Conservation (phyloP, 495 filamentous ascomycete genomes). For the Aspergillus cristatus region DNA sequence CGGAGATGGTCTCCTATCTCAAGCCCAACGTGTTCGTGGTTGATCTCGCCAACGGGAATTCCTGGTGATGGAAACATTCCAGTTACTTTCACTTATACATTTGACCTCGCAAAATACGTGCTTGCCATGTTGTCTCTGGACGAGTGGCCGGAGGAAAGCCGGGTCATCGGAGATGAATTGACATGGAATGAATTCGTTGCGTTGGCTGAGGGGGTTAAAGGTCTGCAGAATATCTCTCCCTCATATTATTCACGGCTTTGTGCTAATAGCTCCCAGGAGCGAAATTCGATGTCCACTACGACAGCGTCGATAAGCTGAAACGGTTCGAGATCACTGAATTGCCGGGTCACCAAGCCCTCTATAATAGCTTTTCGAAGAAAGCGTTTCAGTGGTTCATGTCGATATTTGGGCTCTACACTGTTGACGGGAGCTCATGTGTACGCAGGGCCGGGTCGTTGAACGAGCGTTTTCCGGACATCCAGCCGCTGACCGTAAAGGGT, state of each 20-base stretch:
- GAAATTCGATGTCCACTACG: conserved; percentile 32
- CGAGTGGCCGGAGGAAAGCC: conserved; percentile 22
- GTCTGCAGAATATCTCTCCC: too few species aligned
- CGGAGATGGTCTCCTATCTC: conserved; percentile 21
- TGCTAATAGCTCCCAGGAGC: too few species aligned
- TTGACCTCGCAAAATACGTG: conserved; percentile 34
- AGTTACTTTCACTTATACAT: conserved; percentile 34
- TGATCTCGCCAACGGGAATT: conserved; percentile 33
- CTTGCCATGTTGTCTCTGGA: conserved; percentile 24
- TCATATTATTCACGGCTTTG: too few species aligned
- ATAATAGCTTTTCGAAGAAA: conserved; percentile 26
- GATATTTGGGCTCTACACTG: conserved; percentile 15
- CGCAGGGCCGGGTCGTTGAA: conserved; percentile 21
- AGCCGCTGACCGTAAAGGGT: conserved; percentile 20
- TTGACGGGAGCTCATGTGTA: conserved; percentile 8
- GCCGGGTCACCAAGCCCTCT: conserved; percentile 22
- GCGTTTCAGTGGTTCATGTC: conserved; percentile 18
- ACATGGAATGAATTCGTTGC: conserved; percentile 28
- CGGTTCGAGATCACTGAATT: conserved; percentile 31
- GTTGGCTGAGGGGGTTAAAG: conserved; percentile 26
- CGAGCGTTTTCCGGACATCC: conserved; percentile 26
- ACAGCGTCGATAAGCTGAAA: conserved; percentile 29
- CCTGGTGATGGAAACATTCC: conserved; percentile 28
- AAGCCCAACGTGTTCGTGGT: conserved; percentile 21
- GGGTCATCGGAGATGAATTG: conserved; percentile 24